Percentiles rank a stretch among this genome's conserved stretches.
These are phyloP conservation scores for Colletotrichum australisinense DNA, from an alignment of 2,329 filamentous ascomycete genomes.

Conservation along the genomic window DNA sequence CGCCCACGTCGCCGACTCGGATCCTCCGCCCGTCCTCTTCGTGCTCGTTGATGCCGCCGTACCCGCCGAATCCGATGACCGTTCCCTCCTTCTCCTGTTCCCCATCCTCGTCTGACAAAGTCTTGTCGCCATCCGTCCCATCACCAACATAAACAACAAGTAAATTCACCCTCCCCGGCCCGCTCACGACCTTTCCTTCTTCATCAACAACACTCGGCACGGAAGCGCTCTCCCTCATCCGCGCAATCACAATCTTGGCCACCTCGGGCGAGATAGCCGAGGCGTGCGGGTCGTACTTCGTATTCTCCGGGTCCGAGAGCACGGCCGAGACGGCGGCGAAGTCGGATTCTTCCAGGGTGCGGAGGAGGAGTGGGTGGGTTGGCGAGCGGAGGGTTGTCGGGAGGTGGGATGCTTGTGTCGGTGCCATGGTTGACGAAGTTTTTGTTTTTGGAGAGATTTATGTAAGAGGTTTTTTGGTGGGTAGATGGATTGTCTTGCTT, in stretches of 20 bases:
- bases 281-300: slow-evolving; percentile 33
- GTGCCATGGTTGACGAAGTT: slow-evolving; percentile 12
- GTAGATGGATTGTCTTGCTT: not conserved
- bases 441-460: too few species aligned
- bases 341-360: slow-evolving; percentile 39
- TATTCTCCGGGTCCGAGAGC: slow-evolving; percentile 39
- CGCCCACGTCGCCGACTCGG: slow-evolving; percentile 43
- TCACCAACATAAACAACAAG: slow-evolving; percentile 36
- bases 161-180: slow-evolving; percentile 42
- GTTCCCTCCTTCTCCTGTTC: slow-evolving; percentile 1
- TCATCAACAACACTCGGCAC: slow-evolving; percentile 38
- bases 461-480: not conserved
- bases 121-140: not conserved
- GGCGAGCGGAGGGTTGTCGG: slow-evolving; percentile 38
- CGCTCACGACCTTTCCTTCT: slow-evolving; percentile 31
- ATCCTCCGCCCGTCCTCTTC: slow-evolving; percentile 34
- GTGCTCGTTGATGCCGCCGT: slow-evolving; percentile 42
- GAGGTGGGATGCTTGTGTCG: slow-evolving; percentile 38
- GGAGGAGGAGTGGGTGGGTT: slow-evolving; percentile 41
- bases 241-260: slow-evolving; percentile 37
- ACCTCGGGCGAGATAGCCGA: slow-evolving; percentile 30
- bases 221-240: slow-evolving; percentile 40
- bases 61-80: slow-evolving; percentile 44
- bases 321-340: slow-evolving; percentile 40
- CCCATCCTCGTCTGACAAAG: too few species aligned